Evolutionary conservation across 1,284 basidiomycete genomes (phyloP).

Genomic region (Cutaneotrichosporon mucoides): DNA sequence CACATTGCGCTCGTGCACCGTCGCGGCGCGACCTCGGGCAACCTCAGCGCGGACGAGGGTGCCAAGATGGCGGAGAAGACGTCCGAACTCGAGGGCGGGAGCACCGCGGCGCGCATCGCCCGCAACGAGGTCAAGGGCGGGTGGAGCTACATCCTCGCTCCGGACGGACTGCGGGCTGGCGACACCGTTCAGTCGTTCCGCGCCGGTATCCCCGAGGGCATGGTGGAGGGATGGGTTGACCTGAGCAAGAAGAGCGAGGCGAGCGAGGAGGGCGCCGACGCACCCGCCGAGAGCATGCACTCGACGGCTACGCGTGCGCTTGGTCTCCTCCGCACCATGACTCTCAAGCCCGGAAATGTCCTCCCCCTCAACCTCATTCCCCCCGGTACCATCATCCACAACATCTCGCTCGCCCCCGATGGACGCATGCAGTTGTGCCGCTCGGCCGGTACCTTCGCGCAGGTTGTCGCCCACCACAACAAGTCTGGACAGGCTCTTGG

Average conservation of each 20-base stretch:
- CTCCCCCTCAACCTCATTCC: conserved; percentile 88
- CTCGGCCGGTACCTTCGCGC: conserved; percentile 80
- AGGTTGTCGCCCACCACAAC: conserved; percentile 65
- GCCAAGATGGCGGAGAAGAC: conserved; percentile 30
- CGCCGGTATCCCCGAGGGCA: conserved; percentile 68
- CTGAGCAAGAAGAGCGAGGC: conserved; percentile 7
- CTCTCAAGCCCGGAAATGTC: conserved; percentile 88
- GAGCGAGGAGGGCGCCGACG: background rate
- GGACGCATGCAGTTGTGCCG: conserved; percentile 82
- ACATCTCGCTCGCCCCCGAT: conserved; percentile 68
- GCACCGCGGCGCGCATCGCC: conserved; percentile 11
- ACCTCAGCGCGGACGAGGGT: conserved; percentile 27
- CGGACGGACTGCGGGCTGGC: conserved; percentile 82
- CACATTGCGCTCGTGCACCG: conserved; percentile 79
- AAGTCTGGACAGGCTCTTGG: conserved; percentile 51
- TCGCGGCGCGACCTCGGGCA: conserved; percentile 20
- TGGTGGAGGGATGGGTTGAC: conserved; percentile 61
- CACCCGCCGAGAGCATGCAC: conserved; percentile 53
- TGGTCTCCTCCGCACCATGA: conserved; percentile 78
- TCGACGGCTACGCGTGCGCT: conserved; percentile 54
- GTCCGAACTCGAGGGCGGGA: conserved; percentile 13
- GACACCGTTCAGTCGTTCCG: conserved; percentile 85
- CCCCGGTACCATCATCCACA: conserved; percentile 85
- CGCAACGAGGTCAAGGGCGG: conserved; percentile 43
- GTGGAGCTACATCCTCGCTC: conserved; percentile 82